Percentiles rank a stretch among this genome's conserved stretches.
Conservation (phyloP, 2,329 filamentous ascomycete species). For the Hypomyces perniciosus region DNA sequence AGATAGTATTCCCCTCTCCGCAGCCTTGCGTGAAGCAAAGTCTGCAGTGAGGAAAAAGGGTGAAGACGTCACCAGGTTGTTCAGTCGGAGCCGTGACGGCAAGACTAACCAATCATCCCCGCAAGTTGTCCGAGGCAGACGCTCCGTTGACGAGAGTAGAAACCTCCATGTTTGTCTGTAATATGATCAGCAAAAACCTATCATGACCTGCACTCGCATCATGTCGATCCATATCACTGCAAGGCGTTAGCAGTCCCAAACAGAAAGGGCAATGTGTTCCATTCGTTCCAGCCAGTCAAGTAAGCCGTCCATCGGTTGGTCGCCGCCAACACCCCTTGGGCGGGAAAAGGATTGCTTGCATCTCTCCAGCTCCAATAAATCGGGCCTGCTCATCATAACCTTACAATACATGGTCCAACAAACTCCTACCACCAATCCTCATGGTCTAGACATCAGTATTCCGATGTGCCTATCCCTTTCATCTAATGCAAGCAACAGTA, state of each 20-base stretch:
- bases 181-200: slow-evolving; percentile 1
- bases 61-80: slow-evolving; percentile 16
- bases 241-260: slow-evolving; percentile 5
- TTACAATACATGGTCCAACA: slow-evolving; percentile 20
- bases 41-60: slow-evolving; percentile 48
- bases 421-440: slow-evolving; percentile 1
- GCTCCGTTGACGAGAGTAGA: too few relatives aligned
- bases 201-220: neutral
- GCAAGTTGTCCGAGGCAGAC: too few relatives aligned
- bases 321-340: slow-evolving; percentile 1
- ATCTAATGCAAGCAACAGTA: slow-evolving; percentile 7
- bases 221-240: slow-evolving; percentile 23
- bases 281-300: slow-evolving; percentile 5
- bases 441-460: too few relatives aligned
- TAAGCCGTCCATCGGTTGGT: slow-evolving; percentile 2
- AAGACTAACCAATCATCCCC: neutral
- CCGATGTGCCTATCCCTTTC: neutral
- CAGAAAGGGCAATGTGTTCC: slow-evolving; percentile 7
- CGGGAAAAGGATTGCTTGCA: neutral
- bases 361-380: neutral
- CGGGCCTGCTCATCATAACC: slow-evolving; percentile 16
- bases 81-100: slow-evolving; percentile 2
- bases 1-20: slow-evolving; percentile 36
- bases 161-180: neutral
- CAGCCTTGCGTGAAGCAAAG: slow-evolving; percentile 41